phyloP scores from a whole-genome alignment of 2,329 filamentous ascomycete species.

The Berkeleyomyces rouxiae region DNA sequence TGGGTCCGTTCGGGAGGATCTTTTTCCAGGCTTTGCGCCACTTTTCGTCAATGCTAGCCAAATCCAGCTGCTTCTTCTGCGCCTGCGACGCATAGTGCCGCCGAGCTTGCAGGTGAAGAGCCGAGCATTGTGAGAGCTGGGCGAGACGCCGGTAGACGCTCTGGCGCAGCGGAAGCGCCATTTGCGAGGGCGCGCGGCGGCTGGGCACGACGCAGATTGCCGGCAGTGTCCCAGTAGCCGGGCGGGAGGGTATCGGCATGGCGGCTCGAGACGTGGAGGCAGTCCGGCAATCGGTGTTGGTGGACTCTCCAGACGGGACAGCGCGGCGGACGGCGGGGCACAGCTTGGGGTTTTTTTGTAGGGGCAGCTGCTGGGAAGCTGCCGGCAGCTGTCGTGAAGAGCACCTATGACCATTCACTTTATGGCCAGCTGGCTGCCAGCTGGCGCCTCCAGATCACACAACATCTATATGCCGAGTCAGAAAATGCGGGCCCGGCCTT shows the following conservation, averaged over 20 bases:
- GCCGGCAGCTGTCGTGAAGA: no score
- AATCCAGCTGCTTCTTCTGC: slow-evolving; percentile 7
- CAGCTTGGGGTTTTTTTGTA: background rate
- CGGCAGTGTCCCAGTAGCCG: slow-evolving; percentile 2
- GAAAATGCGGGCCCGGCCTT: background rate
- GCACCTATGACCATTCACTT: background rate
- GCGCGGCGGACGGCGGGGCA: background rate
- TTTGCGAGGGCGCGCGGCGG: background rate
- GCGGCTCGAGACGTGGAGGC: background rate
- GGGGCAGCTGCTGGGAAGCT: background rate
- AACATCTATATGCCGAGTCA: background rate
- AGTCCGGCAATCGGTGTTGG: no score
- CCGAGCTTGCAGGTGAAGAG: background rate
- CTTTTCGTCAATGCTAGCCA: slow-evolving; percentile 25
- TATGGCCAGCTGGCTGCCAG: background rate
- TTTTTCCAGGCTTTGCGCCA: slow-evolving; percentile 33
- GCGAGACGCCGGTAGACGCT: slow-evolving; percentile 1
- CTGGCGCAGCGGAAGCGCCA: background rate
- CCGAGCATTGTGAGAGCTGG: background rate
- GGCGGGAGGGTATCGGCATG: background rate
- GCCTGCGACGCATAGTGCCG: background rate
- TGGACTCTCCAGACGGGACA: no score
- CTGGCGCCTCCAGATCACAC: background rate
- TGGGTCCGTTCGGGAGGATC: slow-evolving; percentile 13
- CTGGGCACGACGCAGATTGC: background rate